Evolutionary conservation across 129 eudicot species (phyloP).

Genomic region (Pseudognaphalium luteoalbum): DNA sequence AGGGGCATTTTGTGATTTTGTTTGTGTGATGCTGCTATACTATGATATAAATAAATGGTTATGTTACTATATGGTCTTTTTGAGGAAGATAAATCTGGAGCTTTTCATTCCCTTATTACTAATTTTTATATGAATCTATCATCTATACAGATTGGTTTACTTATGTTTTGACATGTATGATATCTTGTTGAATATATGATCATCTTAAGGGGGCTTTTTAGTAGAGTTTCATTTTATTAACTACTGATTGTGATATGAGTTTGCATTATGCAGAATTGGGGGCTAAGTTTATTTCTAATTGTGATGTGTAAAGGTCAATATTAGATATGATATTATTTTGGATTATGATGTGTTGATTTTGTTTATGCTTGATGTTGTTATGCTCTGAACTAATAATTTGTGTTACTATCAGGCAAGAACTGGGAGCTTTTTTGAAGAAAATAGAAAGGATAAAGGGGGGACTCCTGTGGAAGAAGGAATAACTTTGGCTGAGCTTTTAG

Average conservation of each 20-base stretch:
- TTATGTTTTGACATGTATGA: not conserved
- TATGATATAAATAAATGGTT: not conserved
- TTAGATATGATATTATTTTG: slow-evolving; percentile 13
- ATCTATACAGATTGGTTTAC: not conserved
- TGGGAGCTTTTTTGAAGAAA: slow-evolving; percentile 40
- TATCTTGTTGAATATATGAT: not conserved
- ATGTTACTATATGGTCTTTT: not conserved
- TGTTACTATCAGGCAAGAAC: slow-evolving; percentile 56
- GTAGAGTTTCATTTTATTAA: too few relatives aligned
- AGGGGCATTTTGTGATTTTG: not conserved
- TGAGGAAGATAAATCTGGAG: not conserved
- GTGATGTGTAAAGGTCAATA: slow-evolving; percentile 15
- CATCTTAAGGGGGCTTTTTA: not conserved
- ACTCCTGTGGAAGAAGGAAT: slow-evolving; percentile 40
- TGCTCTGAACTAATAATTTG: slow-evolving; percentile 18
- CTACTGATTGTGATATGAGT: not conserved
- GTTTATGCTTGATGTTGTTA: slow-evolving; percentile 2
- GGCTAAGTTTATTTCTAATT: slow-evolving; percentile 5
- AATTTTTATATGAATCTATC: not conserved
- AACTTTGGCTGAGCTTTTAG: slow-evolving; percentile 56
- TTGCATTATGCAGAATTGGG: slow-evolving; percentile 5
- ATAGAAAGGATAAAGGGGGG: slow-evolving; percentile 42
- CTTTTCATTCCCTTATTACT: not conserved
- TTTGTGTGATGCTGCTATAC: not conserved
- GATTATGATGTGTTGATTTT: not conserved